A percentile compares a stretch with the other conserved stretches of the same genome.
phyloP scores from a whole-genome alignment of 352 stramenopile species.

The Stramenopiles sp. region DNA sequence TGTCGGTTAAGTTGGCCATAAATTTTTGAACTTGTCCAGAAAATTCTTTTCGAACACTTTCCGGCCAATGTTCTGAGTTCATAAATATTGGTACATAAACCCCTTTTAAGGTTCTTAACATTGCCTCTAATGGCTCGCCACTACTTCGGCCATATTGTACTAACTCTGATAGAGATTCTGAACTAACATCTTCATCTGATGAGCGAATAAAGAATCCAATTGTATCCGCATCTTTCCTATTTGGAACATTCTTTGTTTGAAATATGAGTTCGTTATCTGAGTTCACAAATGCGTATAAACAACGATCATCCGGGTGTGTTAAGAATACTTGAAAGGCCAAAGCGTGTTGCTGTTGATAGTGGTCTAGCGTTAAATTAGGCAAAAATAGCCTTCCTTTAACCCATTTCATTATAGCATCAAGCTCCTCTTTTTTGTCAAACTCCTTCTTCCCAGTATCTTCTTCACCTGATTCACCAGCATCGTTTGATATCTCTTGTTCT shows the following conservation, averaged over 20 bases:
- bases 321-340: not conserved
- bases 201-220: not conserved
- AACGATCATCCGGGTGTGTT: not conserved
- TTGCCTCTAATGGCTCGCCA: not conserved
- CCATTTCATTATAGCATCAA: not conserved
- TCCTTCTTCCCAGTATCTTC: not conserved
- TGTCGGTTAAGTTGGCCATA: not conserved
- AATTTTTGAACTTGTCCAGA: not conserved
- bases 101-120: not conserved
- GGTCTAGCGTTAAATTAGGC: not conserved
- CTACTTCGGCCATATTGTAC: not conserved
- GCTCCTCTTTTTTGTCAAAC: not conserved
- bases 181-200: not conserved
- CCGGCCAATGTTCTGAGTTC: not conserved
- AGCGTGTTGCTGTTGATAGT: not conserved
- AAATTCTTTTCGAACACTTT: not conserved
- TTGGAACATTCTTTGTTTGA: not conserved
- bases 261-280: not conserved
- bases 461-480: not conserved
- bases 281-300: not conserved
- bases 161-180: not conserved
- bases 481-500: not conserved
- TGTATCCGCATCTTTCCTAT: not conserved
- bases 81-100: not conserved
- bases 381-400: not conserved